These are phyloP conservation scores for Pichia cephalocereana DNA, from an alignment of 805 yeast genomes.

Conservation along the genomic window DNA sequence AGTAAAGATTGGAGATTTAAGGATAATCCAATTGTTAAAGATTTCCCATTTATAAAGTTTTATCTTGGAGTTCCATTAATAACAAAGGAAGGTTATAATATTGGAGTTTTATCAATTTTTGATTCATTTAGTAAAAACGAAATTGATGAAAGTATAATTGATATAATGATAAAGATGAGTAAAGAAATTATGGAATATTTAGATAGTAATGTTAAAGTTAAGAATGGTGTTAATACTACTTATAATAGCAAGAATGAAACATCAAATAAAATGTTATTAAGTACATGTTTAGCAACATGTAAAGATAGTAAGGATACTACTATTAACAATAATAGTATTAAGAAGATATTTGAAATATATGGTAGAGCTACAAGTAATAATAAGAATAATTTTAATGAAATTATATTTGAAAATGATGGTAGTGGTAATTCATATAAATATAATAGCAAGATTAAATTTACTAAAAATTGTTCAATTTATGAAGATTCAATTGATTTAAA, in stretches of 20 bases:
- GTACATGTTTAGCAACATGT: neutral
- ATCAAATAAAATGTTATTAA: neutral
- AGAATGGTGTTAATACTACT: neutral
- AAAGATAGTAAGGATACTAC: neutral
- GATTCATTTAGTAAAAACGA: constrained; percentile 35
- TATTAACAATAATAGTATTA: neutral
- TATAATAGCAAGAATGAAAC: neutral
- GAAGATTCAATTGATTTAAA: constrained; percentile 24
- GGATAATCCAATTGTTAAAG: constrained; percentile 54
- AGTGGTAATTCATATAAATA: constrained; percentile 54
- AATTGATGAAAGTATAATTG: constrained; percentile 29
- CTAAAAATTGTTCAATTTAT: constrained; percentile 22
- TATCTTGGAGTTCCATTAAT: constrained; percentile 58
- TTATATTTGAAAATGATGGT: constrained; percentile 52
- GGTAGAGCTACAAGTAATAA: constrained; percentile 50
- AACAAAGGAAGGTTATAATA: constrained; percentile 30
- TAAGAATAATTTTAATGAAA: constrained; percentile 16
- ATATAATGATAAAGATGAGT: constrained; percentile 30
- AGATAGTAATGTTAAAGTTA: constrained; percentile 12
- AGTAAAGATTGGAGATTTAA: constrained; percentile 61
- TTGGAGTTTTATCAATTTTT: constrained; percentile 55
- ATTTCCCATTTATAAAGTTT: constrained; percentile 49
- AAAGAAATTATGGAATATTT: constrained; percentile 34
- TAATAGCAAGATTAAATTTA: constrained; percentile 36
- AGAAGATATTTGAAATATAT: constrained; percentile 26